phyloP scores from a whole-genome alignment of 257 asterid species.

The Linaria vulgaris region DNA sequence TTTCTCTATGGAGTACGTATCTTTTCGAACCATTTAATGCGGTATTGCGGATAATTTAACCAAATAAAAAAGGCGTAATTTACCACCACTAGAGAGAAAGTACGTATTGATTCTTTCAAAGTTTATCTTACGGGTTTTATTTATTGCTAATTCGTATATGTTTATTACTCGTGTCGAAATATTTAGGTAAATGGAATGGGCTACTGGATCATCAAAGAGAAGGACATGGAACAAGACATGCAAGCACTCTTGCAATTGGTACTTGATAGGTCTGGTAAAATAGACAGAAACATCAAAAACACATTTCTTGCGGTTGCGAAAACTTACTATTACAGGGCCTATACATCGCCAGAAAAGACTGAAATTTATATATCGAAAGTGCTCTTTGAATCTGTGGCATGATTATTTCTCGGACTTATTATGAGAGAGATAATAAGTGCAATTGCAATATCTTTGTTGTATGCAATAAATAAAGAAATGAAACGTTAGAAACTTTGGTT shows the following conservation, averaged over 20 bases:
- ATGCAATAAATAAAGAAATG: too few relatives aligned
- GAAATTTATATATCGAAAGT: conserved; percentile 37
- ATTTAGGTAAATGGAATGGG: background rate
- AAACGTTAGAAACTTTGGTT: too few relatives aligned
- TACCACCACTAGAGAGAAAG: too few relatives aligned
- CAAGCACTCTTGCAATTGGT: conserved; percentile 34
- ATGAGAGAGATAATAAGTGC: too few relatives aligned
- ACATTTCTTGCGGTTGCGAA: conserved; percentile 37
- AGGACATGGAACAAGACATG: conserved; percentile 30
- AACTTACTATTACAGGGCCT: conserved; percentile 35
- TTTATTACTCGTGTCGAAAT: background rate
- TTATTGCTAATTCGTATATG: background rate
- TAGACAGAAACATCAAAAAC: conserved; percentile 31
- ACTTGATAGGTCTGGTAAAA: conserved; percentile 22
- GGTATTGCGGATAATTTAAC: too few relatives aligned
- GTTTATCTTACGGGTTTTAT: too few relatives aligned
- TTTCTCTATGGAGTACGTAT: too few relatives aligned
- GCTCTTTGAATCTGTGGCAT: conserved; percentile 34
- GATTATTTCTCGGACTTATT: too few relatives aligned
- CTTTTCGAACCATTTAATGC: too few relatives aligned
- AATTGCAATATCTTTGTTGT: too few relatives aligned
- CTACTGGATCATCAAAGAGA: conserved; percentile 2
- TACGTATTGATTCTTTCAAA: too few relatives aligned
- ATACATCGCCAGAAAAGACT: conserved; percentile 20
- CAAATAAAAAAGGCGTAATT: too few relatives aligned